Base-by-base conservation (phyloP, 1,139 yeast genomes). In the Saccharomyces hybrid region DNA sequence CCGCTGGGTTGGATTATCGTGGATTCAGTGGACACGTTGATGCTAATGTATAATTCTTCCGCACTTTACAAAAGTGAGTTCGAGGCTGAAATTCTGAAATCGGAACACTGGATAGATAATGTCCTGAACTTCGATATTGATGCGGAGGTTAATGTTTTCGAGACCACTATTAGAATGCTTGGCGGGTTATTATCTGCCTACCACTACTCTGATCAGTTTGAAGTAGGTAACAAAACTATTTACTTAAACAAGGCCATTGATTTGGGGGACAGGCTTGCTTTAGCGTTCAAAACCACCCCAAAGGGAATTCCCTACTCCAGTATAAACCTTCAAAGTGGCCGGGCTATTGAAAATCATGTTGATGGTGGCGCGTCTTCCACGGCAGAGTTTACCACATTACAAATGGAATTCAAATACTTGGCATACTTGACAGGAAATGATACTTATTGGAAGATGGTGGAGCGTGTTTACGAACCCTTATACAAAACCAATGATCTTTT, bases 1-100 rank as follows among this genome's bases (percentile, higher is more conserved):
- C 97, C 98, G 1, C 72, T 91, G 62, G 99, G 99, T 2, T 91
- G 97, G 97, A 88, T 91, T 70, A 85, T 91, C 64, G 95, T 91
- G 6, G 98, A 91, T 69, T 78, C 95, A 1, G 71, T 93, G 54
- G 98, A 93, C 66, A 88, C 97, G 0, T 73, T 91, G 75, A 78
- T 83, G 74, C 63, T 91, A 31, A 90, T 91, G 96, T 90, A 81
- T 34, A 79, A 89, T 52, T 73, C 78, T 8, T 84, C 84, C 44
- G 72, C 71, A 24, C 75, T 79, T 34, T 90, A 96, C n/a, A 78
- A 79, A 54, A 16, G 44, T 38, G 26, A 38, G 2, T 38, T 38
- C 12, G 44, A 48, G 29, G 42, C 50, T 8, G 50, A 38, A 38
- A 48, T 16, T 4, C 24, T 26, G 31, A 51, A 32, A 21, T 68